A percentile compares a stretch with the other conserved stretches of the same genome.
Evolutionary conservation across 1,139 yeast species (phyloP).

Genomic region (Candida albicans): DNA sequence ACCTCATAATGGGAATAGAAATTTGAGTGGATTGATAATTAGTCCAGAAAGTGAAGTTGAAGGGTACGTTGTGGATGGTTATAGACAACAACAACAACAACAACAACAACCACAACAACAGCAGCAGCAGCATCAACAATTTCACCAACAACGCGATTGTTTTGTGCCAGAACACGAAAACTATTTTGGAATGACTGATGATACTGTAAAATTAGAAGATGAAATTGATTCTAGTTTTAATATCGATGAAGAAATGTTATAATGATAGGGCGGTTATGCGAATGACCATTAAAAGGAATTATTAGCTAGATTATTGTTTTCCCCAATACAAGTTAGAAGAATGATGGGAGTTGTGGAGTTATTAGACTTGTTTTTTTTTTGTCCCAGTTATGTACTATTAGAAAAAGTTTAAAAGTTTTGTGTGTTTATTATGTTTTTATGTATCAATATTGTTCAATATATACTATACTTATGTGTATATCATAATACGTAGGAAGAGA

Average conservation of each 20-base stretch:
- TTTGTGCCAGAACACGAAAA: background rate
- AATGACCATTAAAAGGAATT: too few species aligned
- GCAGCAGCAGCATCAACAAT: slow-evolving; percentile 8
- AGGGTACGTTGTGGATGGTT: slow-evolving; percentile 42
- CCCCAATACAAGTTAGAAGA: too few species aligned
- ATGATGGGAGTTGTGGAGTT: too few species aligned
- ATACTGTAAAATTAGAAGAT: background rate
- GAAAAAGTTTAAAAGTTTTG: too few species aligned
- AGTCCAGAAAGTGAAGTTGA: slow-evolving; percentile 46
- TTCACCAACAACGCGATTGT: background rate
- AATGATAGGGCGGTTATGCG: too few species aligned
- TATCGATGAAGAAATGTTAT: background rate
- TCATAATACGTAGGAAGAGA: too few species aligned
- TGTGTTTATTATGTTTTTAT: too few species aligned
- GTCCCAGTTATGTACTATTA: too few species aligned
- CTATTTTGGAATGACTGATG: background rate
- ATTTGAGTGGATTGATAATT: slow-evolving; percentile 15
- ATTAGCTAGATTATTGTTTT: too few species aligned
- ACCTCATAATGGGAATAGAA: background rate
- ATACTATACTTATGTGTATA: too few species aligned
- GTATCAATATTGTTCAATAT: too few species aligned
- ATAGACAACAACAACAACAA: slow-evolving; percentile 18
- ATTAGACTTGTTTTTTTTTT: too few species aligned
- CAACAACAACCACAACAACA: slow-evolving; percentile 9
- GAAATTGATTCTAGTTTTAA: background rate